Conservation (phyloP, 495 filamentous ascomycete genomes). For the Xylaria bambusicola region DNA sequence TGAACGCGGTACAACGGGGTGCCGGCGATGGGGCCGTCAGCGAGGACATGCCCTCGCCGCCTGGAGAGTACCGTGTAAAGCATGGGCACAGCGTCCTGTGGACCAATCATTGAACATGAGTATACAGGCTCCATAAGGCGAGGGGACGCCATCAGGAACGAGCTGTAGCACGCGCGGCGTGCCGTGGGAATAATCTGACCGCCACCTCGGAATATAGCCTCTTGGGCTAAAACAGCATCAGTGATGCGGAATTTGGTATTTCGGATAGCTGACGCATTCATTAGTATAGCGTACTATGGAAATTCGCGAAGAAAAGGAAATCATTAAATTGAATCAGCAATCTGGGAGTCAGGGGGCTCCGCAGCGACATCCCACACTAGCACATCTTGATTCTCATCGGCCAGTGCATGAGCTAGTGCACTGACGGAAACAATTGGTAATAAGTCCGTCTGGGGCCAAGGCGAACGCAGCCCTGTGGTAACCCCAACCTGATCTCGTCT, state of each 20-base stretch:
- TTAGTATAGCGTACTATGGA: conserved; percentile 17
- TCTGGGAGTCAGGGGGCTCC: neutral
- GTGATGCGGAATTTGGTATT: conserved; percentile 95
- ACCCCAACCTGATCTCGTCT: neutral
- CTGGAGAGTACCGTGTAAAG: conserved; percentile 91
- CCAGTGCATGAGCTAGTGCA: neutral
- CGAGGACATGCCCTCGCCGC: conserved; percentile 87
- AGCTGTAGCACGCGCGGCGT: conserved; percentile 86
- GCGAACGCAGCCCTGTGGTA: conserved; percentile 16
- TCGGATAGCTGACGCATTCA: conserved; percentile 78
- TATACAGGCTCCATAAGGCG: conserved; percentile 96
- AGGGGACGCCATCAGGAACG: conserved; percentile 95
- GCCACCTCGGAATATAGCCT: conserved; percentile 90
- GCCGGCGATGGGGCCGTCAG: conserved; percentile 89
- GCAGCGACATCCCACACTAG: neutral
- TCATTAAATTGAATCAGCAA: neutral
- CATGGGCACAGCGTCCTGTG: conserved; percentile 82
- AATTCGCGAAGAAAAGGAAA: conserved; percentile 7
- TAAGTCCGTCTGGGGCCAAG: neutral
- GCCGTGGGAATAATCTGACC: conserved; percentile 97
- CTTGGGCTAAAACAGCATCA: conserved; percentile 80
- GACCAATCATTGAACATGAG: conserved; percentile 86
- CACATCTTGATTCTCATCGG: conserved; percentile 8
- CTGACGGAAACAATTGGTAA: conserved; percentile 3
- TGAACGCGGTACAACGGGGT: conserved; percentile 92